phyloP scores from a whole-genome alignment of 2,329 filamentous ascomycete genomes.

The Dendryphion nanum region DNA sequence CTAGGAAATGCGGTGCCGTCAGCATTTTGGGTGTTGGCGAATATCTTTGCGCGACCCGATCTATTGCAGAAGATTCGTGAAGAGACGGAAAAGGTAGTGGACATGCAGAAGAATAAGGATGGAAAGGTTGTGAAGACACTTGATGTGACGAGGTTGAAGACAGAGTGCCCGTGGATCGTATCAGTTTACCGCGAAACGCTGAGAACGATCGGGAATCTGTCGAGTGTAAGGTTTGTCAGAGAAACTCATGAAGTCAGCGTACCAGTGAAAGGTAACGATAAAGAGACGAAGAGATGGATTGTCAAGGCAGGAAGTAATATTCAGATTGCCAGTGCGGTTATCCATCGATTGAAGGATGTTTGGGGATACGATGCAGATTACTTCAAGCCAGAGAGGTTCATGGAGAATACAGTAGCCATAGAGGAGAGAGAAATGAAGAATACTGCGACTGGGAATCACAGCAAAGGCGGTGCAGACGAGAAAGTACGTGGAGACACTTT shows the following conservation, averaged over 20 bases:
- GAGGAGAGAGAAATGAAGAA: slow-evolving; percentile 8
- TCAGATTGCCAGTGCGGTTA: slow-evolving; percentile 47
- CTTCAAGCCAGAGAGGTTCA: slow-evolving; percentile 45
- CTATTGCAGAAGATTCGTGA: slow-evolving; percentile 38
- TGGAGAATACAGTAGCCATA: slow-evolving; percentile 12
- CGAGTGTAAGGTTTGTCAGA: slow-evolving; percentile 41
- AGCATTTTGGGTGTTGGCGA: slow-evolving; percentile 45
- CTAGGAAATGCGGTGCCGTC: slow-evolving; percentile 46
- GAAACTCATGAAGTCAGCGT: slow-evolving; percentile 41
- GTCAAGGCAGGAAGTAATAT: slow-evolving; percentile 43
- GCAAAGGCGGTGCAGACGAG: slow-evolving; percentile 1
- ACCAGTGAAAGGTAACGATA: slow-evolving; percentile 6
- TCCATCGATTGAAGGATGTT: slow-evolving; percentile 40
- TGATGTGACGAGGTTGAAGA: slow-evolving; percentile 7
- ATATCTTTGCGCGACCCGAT: slow-evolving; percentile 40
- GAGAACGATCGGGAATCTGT: slow-evolving; percentile 38
- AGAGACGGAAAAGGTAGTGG: slow-evolving; percentile 28
- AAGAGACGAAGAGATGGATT: slow-evolving; percentile 30
- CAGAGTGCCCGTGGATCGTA: slow-evolving; percentile 42
- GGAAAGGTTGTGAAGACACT: slow-evolving; percentile 6
- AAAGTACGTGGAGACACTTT: too few species aligned
- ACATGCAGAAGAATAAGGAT: background rate
- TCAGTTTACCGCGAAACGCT: slow-evolving; percentile 49
- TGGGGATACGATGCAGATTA: slow-evolving; percentile 43
- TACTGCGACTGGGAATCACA: background rate